phyloP scores from a whole-genome alignment of 495 filamentous ascomycete species.

The Podospora bellae-mahoneyi region DNA sequence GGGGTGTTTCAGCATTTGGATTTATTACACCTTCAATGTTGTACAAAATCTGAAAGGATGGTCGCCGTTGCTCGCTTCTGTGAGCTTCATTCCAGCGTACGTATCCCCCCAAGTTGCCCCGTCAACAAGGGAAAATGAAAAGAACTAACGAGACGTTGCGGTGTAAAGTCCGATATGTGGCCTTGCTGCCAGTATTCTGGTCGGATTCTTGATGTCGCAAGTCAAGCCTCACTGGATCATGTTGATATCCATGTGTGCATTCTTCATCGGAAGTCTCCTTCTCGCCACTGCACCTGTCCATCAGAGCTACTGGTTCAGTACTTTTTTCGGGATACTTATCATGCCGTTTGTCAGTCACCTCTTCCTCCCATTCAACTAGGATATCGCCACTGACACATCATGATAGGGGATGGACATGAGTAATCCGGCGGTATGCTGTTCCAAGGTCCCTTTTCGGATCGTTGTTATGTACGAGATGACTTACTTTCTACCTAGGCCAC shows the following conservation, averaged over 20 bases:
- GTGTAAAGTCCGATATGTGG: slow-evolving; percentile 37
- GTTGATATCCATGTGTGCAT: slow-evolving; percentile 48
- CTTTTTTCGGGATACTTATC: slow-evolving; percentile 54
- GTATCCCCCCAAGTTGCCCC: slow-evolving; percentile 26
- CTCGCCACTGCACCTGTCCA: slow-evolving; percentile 46
- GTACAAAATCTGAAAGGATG: slow-evolving; percentile 47
- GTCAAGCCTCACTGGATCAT: slow-evolving; percentile 47
- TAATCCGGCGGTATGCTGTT: slow-evolving; percentile 26
- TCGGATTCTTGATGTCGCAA: slow-evolving; percentile 45
- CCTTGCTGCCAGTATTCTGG: slow-evolving; percentile 35
- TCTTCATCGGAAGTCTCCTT: slow-evolving; percentile 44
- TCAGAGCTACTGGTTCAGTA: slow-evolving; percentile 59
- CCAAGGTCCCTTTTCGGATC: background rate
- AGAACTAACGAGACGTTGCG: background rate
- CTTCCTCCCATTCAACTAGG: background rate
- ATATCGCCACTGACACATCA: background rate
- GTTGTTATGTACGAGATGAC: slow-evolving; percentile 19
- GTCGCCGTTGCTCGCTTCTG: slow-evolving; percentile 43
- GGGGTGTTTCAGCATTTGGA: slow-evolving; percentile 58
- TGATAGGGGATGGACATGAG: slow-evolving; percentile 46
- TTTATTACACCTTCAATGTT: slow-evolving; percentile 55
- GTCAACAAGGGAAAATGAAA: background rate
- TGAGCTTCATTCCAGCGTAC: slow-evolving; percentile 39
- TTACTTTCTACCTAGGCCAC: slow-evolving; percentile 32
- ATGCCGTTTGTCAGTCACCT: slow-evolving; percentile 48